phyloP scores from a whole-genome alignment of 257 asterid species.

The Forsythia viridissima region DNA sequence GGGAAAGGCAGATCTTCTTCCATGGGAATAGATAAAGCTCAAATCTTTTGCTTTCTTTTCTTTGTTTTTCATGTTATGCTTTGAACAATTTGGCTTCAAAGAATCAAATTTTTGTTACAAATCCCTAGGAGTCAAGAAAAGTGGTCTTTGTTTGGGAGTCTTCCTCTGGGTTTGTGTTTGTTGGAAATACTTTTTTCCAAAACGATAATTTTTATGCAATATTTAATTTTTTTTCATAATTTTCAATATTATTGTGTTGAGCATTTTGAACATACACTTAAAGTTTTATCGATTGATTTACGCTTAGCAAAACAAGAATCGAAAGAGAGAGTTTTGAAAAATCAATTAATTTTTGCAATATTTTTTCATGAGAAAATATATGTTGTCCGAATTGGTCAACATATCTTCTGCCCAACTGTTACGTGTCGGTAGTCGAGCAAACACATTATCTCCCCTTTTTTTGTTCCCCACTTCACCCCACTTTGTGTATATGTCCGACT shows the following conservation, averaged over 20 bases:
- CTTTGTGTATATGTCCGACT: too few species aligned
- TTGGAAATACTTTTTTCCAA: not conserved
- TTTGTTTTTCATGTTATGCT: slow-evolving; percentile 23
- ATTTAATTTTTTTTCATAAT: too few species aligned
- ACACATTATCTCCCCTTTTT: too few species aligned
- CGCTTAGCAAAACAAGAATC: not conserved
- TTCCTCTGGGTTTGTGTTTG: slow-evolving; percentile 3
- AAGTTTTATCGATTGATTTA: not conserved
- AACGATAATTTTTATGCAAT: not conserved
- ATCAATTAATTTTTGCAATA: not conserved
- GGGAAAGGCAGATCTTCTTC: slow-evolving; percentile 41
- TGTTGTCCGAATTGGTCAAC: too few species aligned
- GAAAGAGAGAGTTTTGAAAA: not conserved
- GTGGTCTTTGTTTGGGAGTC: slow-evolving; percentile 32
- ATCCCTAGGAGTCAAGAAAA: slow-evolving; percentile 50
- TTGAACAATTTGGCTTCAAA: slow-evolving; percentile 18
- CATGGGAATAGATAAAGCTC: slow-evolving; percentile 62
- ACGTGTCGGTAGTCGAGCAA: too few species aligned
- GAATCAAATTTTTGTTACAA: slow-evolving; percentile 43
- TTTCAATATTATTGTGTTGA: too few species aligned
- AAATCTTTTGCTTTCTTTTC: slow-evolving; percentile 39
- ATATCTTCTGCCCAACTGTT: too few species aligned
- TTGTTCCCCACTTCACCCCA: too few species aligned
- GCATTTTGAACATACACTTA: too few species aligned
- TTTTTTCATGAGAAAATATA: too few species aligned